Percentiles rank a stretch among this genome's conserved stretches.
Conservation (phyloP, 768 basidiomycete species). For the Chlorophyllum brunneum region DNA sequence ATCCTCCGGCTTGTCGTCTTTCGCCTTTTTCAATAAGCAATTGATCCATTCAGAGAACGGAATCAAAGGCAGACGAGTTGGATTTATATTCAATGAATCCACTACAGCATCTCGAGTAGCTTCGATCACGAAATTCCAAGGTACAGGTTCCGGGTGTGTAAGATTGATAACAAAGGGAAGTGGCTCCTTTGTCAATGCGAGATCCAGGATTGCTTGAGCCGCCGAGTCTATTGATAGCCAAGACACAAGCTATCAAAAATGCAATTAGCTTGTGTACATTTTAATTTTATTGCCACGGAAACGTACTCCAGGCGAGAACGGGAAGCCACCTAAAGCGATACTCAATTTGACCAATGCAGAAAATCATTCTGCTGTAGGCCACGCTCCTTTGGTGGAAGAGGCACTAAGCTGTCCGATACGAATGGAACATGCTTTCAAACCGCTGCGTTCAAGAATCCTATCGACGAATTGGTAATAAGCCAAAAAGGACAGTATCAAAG, state of each 20-base stretch:
- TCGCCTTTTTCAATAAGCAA: background rate
- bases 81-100: background rate
- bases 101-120: slow-evolving; percentile 10
- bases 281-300: background rate
- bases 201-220: slow-evolving; percentile 26
- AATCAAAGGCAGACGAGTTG: background rate
- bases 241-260: slow-evolving; percentile 23
- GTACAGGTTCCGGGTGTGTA: slow-evolving; percentile 30
- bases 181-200: slow-evolving; percentile 19
- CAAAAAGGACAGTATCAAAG: background rate
- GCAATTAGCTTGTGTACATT: background rate
- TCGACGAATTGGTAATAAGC: background rate
- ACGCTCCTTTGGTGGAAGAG: slow-evolving; percentile 30
- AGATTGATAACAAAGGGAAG: slow-evolving; percentile 26
- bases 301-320: slow-evolving; percentile 25
- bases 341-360: slow-evolving; percentile 36
- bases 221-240: slow-evolving; percentile 31
- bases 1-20: background rate
- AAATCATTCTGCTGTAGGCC: slow-evolving; percentile 36
- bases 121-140: slow-evolving; percentile 24
- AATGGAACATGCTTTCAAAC: slow-evolving; percentile 25
- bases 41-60: background rate
- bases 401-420: slow-evolving; percentile 36
- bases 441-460: slow-evolving; percentile 28
- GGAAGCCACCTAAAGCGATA: slow-evolving; percentile 23